Percentiles rank a stretch among this genome's conserved stretches.
Conservation (phyloP, 495 filamentous ascomycete species). For the Aspergillus wentii region DNA sequence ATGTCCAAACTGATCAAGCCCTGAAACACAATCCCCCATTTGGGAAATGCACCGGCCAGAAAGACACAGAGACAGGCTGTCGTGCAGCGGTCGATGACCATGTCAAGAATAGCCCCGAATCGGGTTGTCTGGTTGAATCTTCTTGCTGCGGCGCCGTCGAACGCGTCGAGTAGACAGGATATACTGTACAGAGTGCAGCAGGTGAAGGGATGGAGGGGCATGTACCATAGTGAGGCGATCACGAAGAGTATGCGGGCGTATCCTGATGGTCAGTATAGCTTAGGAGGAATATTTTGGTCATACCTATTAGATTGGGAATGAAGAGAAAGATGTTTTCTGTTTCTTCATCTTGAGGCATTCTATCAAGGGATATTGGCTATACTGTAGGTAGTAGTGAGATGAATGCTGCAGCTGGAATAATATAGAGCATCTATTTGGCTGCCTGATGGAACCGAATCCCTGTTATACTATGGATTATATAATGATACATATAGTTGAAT, state of each 20-base stretch:
- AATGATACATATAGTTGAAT: too few relatives aligned
- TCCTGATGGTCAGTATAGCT: too few relatives aligned
- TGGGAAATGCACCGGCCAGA: conserved; percentile 73
- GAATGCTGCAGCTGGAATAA: too few relatives aligned
- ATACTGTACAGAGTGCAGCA: conserved; percentile 77
- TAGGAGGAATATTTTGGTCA: conserved; percentile 14
- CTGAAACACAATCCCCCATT: conserved; percentile 80
- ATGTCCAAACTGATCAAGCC: conserved; percentile 77
- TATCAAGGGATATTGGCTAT: too few relatives aligned
- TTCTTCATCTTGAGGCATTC: too few relatives aligned
- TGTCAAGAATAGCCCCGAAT: conserved; percentile 85
- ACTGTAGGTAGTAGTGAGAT: too few relatives aligned
- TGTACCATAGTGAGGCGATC: conserved; percentile 81
- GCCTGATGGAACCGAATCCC: too few relatives aligned
- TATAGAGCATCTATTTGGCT: too few relatives aligned
- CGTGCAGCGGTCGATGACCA: conserved; percentile 85
- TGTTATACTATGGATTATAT: too few relatives aligned
- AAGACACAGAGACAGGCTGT: conserved; percentile 83
- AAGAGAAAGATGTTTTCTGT: conserved; percentile 94
- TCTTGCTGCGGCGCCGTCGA: conserved; percentile 78
- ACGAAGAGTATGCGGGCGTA: conserved; percentile 79
- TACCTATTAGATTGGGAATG: conserved; percentile 91
- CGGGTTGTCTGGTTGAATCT: conserved; percentile 72
- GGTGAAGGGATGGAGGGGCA: conserved; percentile 85
- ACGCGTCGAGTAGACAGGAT: conserved; percentile 79